Conservation (phyloP, 768 basidiomycete genomes). For the Leucocoprinus leucothites region DNA sequence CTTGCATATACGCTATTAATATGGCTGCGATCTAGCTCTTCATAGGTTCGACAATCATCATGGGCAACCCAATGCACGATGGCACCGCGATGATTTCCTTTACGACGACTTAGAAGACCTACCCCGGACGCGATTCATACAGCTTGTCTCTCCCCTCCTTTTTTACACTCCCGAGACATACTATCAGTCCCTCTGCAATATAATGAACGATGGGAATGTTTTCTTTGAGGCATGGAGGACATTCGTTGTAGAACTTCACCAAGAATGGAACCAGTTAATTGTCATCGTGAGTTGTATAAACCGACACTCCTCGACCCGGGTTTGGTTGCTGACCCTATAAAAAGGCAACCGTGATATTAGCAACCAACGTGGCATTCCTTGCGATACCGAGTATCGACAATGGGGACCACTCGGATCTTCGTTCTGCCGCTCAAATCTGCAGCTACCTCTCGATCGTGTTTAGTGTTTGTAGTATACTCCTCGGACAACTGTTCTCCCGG, state of each 20-base stretch:
- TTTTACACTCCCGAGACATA: conserved; percentile 44
- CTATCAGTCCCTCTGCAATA: conserved; percentile 33
- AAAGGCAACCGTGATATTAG: conserved; percentile 55
- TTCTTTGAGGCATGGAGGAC: conserved; percentile 42
- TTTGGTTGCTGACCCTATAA: not conserved
- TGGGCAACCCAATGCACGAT: conserved; percentile 43
- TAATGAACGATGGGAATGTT: conserved; percentile 49
- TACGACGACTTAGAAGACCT: conserved; percentile 19
- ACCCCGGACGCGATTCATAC: conserved; percentile 34
- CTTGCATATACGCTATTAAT: not conserved
- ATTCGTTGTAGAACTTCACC: conserved; percentile 40
- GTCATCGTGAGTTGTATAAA: conserved; percentile 39
- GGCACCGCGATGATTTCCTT: conserved; percentile 41
- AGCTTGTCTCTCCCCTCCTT: conserved; percentile 35
- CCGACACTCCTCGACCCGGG: not conserved
- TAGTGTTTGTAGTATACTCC: conserved; percentile 46
- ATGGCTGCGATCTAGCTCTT: conserved; percentile 19
- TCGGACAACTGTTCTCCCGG: conserved; percentile 44
- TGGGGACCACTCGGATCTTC: conserved; percentile 15
- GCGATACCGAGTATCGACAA: conserved; percentile 44
- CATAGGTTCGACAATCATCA: conserved; percentile 42
- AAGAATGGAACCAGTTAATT: conserved; percentile 50
- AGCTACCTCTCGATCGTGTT: conserved; percentile 48
- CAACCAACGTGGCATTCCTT: conserved; percentile 59
- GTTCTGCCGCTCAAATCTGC: conserved; percentile 43